Percentiles rank a stretch among this genome's conserved stretches.
Evolutionary conservation across 108 stramenopile species (phyloP).

Genomic region (Craspedostauros australis): DNA sequence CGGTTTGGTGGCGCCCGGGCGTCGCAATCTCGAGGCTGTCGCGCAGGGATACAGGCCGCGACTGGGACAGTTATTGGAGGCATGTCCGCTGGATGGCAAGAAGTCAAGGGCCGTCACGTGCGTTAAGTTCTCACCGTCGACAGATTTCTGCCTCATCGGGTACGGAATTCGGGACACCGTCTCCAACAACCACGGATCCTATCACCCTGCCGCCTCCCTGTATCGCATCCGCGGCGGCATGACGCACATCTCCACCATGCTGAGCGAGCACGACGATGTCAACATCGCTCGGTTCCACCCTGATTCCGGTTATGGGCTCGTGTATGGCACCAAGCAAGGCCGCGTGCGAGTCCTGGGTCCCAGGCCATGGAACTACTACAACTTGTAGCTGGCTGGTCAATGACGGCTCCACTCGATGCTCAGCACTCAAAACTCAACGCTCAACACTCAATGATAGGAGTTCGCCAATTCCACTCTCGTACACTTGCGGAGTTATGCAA

Average conservation of each 20-base stretch:
- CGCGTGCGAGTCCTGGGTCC: conserved; percentile 70
- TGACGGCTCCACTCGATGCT: no score
- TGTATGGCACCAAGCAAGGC: conserved; percentile 96
- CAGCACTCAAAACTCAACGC: no score
- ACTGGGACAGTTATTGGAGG: conserved; percentile 67
- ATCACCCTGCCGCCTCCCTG: conserved; percentile 76
- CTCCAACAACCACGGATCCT: conserved; percentile 24
- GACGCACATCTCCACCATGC: conserved; percentile 71
- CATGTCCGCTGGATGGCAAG: conserved; percentile 68
- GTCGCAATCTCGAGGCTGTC: conserved; percentile 15
- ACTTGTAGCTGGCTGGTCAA: conserved; percentile 19
- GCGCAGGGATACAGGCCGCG: conserved; percentile 49
- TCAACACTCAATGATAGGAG: no score
- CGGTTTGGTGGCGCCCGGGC: background rate
- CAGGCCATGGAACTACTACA: conserved; percentile 82
- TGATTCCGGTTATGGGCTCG: conserved; percentile 89
- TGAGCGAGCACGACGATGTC: conserved; percentile 86
- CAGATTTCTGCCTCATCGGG: conserved; percentile 89
- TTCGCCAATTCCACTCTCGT: no score
- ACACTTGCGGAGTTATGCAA: no score
- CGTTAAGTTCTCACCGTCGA: conserved; percentile 88
- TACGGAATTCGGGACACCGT: conserved; percentile 80
- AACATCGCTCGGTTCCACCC: conserved; percentile 98
- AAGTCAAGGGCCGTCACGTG: conserved; percentile 87
- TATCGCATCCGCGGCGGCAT: conserved; percentile 68